Conservation (phyloP, 768 basidiomycete species). For the Astraeus odoratus region DNA sequence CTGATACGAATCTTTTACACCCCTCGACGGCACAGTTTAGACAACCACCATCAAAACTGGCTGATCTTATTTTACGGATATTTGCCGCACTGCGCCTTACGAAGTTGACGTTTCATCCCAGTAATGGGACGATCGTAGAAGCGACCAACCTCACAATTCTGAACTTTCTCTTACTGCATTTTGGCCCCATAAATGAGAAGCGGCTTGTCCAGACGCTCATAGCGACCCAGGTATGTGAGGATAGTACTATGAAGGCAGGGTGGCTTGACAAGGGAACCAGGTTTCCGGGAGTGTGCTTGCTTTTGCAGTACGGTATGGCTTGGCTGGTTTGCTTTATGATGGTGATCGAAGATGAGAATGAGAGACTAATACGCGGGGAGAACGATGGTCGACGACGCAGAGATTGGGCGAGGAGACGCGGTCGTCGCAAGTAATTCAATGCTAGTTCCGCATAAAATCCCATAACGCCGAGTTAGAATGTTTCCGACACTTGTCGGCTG, state of each 20-base stretch:
- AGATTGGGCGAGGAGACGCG: too few species aligned
- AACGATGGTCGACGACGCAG: too few species aligned
- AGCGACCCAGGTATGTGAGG: slow-evolving; percentile 53
- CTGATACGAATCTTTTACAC: slow-evolving; percentile 65
- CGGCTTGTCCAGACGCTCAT: slow-evolving; percentile 69
- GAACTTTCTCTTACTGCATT: slow-evolving; percentile 72
- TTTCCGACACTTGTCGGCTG: background rate
- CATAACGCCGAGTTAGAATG: background rate
- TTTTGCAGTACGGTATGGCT: slow-evolving; percentile 84
- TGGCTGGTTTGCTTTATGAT: slow-evolving; percentile 86
- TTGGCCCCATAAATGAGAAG: slow-evolving; percentile 85
- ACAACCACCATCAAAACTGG: slow-evolving; percentile 47
- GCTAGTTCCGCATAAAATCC: background rate
- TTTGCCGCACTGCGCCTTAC: slow-evolving; percentile 63
- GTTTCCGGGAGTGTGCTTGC: slow-evolving; percentile 71
- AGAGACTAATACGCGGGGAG: background rate
- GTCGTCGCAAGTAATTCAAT: background rate
- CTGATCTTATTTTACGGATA: slow-evolving; percentile 49
- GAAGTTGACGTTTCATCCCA: slow-evolving; percentile 49
- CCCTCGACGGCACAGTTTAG: slow-evolving; percentile 66
- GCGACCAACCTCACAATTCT: slow-evolving; percentile 89
- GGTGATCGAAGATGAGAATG: slow-evolving; percentile 67
- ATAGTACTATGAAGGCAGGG: background rate
- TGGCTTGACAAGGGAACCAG: slow-evolving; percentile 29
- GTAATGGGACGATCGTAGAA: slow-evolving; percentile 53